These are phyloP conservation scores for Goffeauzyma gilvescens DNA, from an alignment of 768 basidiomycete genomes.

Conservation along the genomic window DNA sequence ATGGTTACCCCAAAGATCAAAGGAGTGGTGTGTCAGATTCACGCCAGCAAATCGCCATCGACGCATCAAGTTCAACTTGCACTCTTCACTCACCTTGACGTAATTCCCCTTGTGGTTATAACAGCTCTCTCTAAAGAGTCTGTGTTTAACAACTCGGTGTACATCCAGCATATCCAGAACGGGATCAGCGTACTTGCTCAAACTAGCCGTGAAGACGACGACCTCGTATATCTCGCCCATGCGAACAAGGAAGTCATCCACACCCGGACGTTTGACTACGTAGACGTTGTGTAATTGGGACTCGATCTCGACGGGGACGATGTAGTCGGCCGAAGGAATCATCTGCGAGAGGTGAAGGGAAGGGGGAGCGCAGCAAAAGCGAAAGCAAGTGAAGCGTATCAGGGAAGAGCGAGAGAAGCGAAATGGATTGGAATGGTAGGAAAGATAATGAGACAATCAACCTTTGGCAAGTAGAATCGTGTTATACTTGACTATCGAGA, in stretches of 20 bases:
- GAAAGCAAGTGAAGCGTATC: slow-evolving; percentile 8
- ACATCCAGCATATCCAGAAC: slow-evolving; percentile 92
- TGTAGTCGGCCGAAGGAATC: slow-evolving; percentile 84
- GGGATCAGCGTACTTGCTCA: slow-evolving; percentile 99
- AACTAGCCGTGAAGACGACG: slow-evolving; percentile 90
- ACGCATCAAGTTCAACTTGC: background rate
- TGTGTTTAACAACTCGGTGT: slow-evolving; percentile 76
- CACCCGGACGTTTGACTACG: slow-evolving; percentile 94
- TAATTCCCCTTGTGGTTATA: slow-evolving; percentile 99
- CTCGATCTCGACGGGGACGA: slow-evolving; percentile 97
- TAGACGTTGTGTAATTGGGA: slow-evolving; percentile 97
- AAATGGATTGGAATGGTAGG: slow-evolving; percentile 1
- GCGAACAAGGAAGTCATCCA: slow-evolving; percentile 85
- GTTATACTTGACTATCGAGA: background rate
- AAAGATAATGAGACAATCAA: background rate
- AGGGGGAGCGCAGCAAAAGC: background rate
- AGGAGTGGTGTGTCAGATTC: background rate
- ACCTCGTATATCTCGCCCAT: slow-evolving; percentile 99
- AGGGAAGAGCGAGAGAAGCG: background rate
- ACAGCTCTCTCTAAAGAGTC: slow-evolving; percentile 92
- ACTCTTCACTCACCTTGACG: slow-evolving; percentile 55
- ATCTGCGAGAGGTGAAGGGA: slow-evolving; percentile 56
- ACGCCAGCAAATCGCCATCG: background rate
- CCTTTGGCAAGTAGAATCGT: background rate
- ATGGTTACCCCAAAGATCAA: background rate